Evolutionary conservation across 306 rosid genomes (phyloP).

Genomic region (Sphenostylis stenocarpa): DNA sequence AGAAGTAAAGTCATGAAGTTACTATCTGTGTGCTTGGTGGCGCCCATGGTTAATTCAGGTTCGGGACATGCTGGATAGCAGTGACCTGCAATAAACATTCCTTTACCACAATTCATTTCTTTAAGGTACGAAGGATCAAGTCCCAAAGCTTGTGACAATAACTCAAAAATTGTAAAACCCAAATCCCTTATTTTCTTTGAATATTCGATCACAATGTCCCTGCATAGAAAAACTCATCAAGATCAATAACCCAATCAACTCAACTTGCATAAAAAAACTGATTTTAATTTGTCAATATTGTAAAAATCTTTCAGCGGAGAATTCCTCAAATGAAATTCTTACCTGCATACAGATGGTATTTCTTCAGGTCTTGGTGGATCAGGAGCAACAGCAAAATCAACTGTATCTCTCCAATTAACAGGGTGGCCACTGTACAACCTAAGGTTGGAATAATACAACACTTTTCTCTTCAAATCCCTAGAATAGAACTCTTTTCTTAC

Average conservation of each 20-base stretch:
- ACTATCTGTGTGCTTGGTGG: constrained; percentile 41
- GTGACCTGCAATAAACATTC: constrained; percentile 34
- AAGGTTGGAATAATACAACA: constrained; percentile 42
- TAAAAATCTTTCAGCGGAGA: neutral
- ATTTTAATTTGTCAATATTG: too few species aligned
- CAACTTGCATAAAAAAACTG: too few species aligned
- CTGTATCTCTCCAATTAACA: constrained; percentile 65
- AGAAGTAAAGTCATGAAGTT: constrained; percentile 48
- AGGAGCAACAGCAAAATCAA: constrained; percentile 40
- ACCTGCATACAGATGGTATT: constrained; percentile 41
- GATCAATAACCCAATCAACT: neutral
- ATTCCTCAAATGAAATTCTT: neutral
- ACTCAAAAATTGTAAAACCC: constrained; percentile 40
- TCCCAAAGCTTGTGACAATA: constrained; percentile 43
- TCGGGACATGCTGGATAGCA: constrained; percentile 53
- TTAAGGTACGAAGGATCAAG: constrained; percentile 33
- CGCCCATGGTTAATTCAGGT: constrained; percentile 50
- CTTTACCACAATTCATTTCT: constrained; percentile 38
- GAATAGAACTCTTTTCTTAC: constrained; percentile 37
- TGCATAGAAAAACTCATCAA: constrained; percentile 1
- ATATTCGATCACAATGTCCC: constrained; percentile 43
- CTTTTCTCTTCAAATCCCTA: constrained; percentile 8
- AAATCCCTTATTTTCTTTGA: constrained; percentile 40
- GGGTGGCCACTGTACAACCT: constrained; percentile 24
- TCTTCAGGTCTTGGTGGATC: constrained; percentile 36